phyloP scores from a whole-genome alignment of 768 basidiomycete genomes.

The Tubosaeta sp. region DNA sequence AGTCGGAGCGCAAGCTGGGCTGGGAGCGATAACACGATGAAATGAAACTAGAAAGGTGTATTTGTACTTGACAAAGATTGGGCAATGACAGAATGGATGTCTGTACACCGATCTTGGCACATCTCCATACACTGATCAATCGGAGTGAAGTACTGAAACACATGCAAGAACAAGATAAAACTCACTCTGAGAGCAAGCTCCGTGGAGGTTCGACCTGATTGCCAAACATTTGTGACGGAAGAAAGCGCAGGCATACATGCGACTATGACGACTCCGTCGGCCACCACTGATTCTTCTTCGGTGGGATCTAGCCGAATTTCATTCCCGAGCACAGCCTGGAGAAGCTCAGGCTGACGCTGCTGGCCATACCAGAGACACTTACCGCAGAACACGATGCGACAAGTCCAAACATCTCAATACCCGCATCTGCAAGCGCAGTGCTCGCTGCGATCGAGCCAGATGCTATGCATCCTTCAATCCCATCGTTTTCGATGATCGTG shows the following conservation, averaged over 20 bases:
- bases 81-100: slow-evolving; percentile 72
- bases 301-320: slow-evolving; percentile 81
- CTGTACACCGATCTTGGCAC: slow-evolving; percentile 67
- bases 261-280: slow-evolving; percentile 67
- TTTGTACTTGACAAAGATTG: slow-evolving; percentile 51
- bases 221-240: slow-evolving; percentile 81
- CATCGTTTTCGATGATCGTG: slow-evolving; percentile 87
- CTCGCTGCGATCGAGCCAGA: slow-evolving; percentile 85
- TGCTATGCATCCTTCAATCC: slow-evolving; percentile 83
- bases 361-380: slow-evolving; percentile 17
- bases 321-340: slow-evolving; percentile 51
- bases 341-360: slow-evolving; percentile 2
- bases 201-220: slow-evolving; percentile 63
- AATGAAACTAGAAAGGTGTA: slow-evolving; percentile 8
- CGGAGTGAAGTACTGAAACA: background rate
- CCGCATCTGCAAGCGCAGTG: slow-evolving; percentile 88
- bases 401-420: slow-evolving; percentile 86
- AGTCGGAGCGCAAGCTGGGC: background rate
- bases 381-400: slow-evolving; percentile 83
- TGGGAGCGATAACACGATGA: background rate
- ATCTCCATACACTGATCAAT: slow-evolving; percentile 58
- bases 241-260: slow-evolving; percentile 87
- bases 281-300: slow-evolving; percentile 53
- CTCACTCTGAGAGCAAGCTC: slow-evolving; percentile 55
- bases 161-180: slow-evolving; percentile 16